phyloP scores from a whole-genome alignment of 768 basidiomycete species.

The Boletus vermiculosoides region DNA sequence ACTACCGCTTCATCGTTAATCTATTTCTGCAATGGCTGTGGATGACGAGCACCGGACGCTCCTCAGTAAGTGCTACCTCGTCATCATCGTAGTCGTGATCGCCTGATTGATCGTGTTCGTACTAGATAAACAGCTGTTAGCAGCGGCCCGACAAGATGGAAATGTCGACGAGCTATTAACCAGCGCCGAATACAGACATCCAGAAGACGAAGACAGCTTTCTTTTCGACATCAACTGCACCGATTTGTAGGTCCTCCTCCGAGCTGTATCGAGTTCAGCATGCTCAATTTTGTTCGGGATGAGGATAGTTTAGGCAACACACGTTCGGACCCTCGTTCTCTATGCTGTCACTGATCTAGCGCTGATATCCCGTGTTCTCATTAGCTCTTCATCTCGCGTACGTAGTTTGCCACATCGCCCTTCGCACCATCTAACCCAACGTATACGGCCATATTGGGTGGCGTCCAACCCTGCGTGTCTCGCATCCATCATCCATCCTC shows the following conservation, averaged over 20 bases:
- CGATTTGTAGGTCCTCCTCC: conserved; percentile 24
- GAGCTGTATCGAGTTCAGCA: neutral
- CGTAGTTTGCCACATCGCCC: conserved; percentile 3
- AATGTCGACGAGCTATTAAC: conserved; percentile 28
- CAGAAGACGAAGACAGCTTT: conserved; percentile 13
- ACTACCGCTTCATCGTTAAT: neutral
- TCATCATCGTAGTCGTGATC: neutral
- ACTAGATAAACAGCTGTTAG: conserved; percentile 27
- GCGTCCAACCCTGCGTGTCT: neutral
- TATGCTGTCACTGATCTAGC: neutral
- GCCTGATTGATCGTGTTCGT: neutral
- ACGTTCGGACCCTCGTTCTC: conserved; percentile 20
- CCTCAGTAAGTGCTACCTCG: conserved; percentile 18
- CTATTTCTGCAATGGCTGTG: conserved; percentile 12
- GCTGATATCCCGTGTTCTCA: conserved; percentile 9
- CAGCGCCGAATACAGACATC: conserved; percentile 21
- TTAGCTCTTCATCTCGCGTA: conserved; percentile 35
- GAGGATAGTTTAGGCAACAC: conserved; percentile 29
- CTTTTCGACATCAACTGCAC: conserved; percentile 34
- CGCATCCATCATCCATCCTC: neutral
- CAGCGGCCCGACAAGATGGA: conserved; percentile 24
- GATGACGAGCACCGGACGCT: conserved; percentile 13
- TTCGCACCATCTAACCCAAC: neutral
- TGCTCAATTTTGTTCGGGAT: neutral
- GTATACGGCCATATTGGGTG: neutral